Evolutionary conservation across 208 protist species (phyloP).

Genomic region (Endotrypanum monterogeii): DNA sequence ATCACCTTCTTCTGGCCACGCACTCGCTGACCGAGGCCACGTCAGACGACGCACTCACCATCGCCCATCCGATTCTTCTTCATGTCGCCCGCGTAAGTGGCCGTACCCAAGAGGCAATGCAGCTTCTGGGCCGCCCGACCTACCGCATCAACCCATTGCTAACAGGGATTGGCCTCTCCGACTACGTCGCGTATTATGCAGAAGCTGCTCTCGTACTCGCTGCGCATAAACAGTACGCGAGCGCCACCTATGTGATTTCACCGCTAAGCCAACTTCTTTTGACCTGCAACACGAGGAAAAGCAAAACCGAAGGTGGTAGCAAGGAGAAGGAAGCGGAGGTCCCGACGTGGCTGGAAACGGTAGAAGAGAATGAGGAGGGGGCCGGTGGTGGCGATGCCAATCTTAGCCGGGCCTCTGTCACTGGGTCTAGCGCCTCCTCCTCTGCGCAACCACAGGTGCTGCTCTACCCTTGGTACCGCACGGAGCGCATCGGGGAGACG

Average conservation of each 20-base stretch:
- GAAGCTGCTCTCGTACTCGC: slow-evolving; percentile 51
- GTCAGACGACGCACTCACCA: slow-evolving; percentile 5
- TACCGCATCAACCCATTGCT: slow-evolving; percentile 26
- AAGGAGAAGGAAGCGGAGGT: neutral
- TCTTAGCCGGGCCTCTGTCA: neutral
- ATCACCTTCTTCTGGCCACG: slow-evolving; percentile 11
- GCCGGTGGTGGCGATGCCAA: neutral
- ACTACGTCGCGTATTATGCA: slow-evolving; percentile 52
- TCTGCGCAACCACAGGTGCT: neutral
- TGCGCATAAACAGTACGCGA: slow-evolving; percentile 31
- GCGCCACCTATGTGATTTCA: slow-evolving; percentile 37
- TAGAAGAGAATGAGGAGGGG: slow-evolving; percentile 3
- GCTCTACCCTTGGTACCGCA: slow-evolving; percentile 30
- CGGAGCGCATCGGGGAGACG: slow-evolving; percentile 6
- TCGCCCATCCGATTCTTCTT: slow-evolving; percentile 29
- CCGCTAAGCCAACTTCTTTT: slow-evolving; percentile 21
- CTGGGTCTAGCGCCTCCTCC: neutral
- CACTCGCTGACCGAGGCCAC: neutral
- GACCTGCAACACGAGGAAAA: neutral
- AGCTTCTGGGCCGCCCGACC: slow-evolving; percentile 45
- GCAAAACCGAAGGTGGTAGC: neutral
- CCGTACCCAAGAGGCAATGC: slow-evolving; percentile 33
- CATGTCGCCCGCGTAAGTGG: slow-evolving; percentile 29
- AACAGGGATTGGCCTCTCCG: slow-evolving; percentile 39
- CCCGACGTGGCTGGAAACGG: neutral